These are phyloP conservation scores for Chytriomyces sp. DNA, from an alignment of 192 early-diverging fungal species.

Conservation along the genomic window DNA sequence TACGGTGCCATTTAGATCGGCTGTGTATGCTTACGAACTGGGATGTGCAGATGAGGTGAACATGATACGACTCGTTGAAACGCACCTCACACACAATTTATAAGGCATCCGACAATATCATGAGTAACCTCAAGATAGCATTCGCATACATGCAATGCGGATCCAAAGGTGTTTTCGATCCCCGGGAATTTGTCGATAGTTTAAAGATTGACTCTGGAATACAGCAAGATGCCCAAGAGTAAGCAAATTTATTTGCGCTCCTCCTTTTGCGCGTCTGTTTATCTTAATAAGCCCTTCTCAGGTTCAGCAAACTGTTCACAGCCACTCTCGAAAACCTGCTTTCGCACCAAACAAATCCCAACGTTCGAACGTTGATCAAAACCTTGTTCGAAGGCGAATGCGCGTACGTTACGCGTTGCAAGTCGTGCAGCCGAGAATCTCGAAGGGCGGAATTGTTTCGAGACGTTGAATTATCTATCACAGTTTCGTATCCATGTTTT, in stretches of 20 bases:
- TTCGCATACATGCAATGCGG: conserved; percentile 26
- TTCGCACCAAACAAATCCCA: not conserved
- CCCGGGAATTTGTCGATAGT: conserved; percentile 21
- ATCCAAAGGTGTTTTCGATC: conserved; percentile 32
- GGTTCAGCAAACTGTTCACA: conserved; percentile 35
- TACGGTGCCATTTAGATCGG: conserved; percentile 29
- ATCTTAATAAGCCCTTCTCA: not conserved
- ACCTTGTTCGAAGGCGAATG: conserved; percentile 34
- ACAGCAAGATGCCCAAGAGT: conserved; percentile 45
- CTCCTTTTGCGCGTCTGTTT: too few species aligned
- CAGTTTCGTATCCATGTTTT: not conserved
- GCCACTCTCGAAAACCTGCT: conserved; percentile 10
- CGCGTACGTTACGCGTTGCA: conserved; percentile 35
- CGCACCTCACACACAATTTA: conserved; percentile 1
- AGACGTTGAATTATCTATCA: conserved; percentile 18
- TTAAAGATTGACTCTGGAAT: conserved; percentile 30
- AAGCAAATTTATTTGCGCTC: not conserved
- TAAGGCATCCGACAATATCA: conserved; percentile 2
- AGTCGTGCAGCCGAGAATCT: conserved; percentile 41
- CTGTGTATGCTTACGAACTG: conserved; percentile 16
- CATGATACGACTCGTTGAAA: not conserved
- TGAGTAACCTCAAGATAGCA: conserved; percentile 8
- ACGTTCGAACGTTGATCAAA: not conserved
- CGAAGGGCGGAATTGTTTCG: not conserved
- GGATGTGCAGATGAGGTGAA: conserved; percentile 1